Conservation (phyloP, 768 basidiomycete genomes). For the Kwoniella europaea region DNA sequence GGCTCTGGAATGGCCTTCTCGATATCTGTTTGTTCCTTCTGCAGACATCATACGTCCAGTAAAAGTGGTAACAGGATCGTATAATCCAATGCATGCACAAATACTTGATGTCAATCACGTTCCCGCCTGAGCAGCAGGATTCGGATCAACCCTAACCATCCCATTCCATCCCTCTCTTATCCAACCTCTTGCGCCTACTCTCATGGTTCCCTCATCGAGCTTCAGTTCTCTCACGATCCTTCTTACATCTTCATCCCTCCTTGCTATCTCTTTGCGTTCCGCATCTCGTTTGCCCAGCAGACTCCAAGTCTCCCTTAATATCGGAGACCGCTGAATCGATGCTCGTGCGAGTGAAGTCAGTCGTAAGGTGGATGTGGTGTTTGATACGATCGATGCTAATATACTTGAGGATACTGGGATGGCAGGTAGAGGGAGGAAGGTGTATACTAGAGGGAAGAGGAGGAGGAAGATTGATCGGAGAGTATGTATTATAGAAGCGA, state of each 20-base stretch:
- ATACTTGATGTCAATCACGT: neutral
- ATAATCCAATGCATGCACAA: no score
- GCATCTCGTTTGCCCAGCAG: conserved; percentile 17
- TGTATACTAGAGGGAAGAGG: conserved; percentile 34
- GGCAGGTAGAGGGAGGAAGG: conserved; percentile 29
- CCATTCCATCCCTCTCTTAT: conserved; percentile 40
- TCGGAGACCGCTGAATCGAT: conserved; percentile 14
- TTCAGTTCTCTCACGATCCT: conserved; percentile 15
- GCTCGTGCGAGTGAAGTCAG: conserved; percentile 33
- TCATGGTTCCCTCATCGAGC: conserved; percentile 21
- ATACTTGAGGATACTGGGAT: neutral
- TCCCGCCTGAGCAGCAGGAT: neutral
- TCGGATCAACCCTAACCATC: conserved; percentile 34
- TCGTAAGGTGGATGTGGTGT: conserved; percentile 34
- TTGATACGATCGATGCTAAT: conserved; percentile 27
- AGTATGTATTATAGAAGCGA: conserved; percentile 37
- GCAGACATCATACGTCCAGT: no score
- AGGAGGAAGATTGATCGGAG: conserved; percentile 37
- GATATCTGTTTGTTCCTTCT: no score
- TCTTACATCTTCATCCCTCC: conserved; percentile 26
- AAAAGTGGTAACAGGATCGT: no score
- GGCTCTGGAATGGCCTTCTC: no score
- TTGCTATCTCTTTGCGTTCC: conserved; percentile 1
- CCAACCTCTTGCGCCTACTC: conserved; percentile 28
- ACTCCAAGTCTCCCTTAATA: conserved; percentile 17